Evolutionary conservation across 768 basidiomycete species (phyloP).

Genomic region (Cantharellus anzutake): DNA sequence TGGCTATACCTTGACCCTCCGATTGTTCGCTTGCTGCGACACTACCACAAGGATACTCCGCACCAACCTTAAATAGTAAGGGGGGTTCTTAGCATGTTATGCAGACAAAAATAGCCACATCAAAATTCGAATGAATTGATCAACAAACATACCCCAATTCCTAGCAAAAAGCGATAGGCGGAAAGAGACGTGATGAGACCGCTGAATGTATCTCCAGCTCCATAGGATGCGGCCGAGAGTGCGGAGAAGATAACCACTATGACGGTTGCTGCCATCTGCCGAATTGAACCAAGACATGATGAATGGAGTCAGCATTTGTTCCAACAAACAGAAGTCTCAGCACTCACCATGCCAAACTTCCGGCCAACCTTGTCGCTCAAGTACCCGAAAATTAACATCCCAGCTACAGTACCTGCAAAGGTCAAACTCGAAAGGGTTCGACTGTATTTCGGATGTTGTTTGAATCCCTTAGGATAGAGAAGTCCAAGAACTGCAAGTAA

Average conservation of each 20-base stretch:
- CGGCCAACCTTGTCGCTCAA: slow-evolving; percentile 70
- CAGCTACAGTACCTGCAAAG: slow-evolving; percentile 76
- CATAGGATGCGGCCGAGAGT: slow-evolving; percentile 66
- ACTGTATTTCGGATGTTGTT: slow-evolving; percentile 33
- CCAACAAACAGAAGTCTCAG: neutral
- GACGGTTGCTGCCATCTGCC: slow-evolving; percentile 57
- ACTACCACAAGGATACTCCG: slow-evolving; percentile 66
- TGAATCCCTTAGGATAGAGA: slow-evolving; percentile 39
- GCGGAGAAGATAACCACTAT: slow-evolving; percentile 74
- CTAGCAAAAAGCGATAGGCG: slow-evolving; percentile 75
- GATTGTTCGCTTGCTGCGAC: slow-evolving; percentile 82
- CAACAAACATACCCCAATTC: slow-evolving; percentile 33
- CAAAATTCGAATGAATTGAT: neutral
- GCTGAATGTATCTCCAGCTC: slow-evolving; percentile 46
- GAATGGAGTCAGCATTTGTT: neutral
- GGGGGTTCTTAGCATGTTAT: neutral
- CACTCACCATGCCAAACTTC: slow-evolving; percentile 68
- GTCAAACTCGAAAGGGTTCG: slow-evolving; percentile 45
- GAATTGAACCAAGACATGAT: neutral
- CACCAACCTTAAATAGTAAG: slow-evolving; percentile 10
- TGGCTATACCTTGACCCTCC: slow-evolving; percentile 59
- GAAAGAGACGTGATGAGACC: slow-evolving; percentile 64
- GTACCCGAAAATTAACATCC: slow-evolving; percentile 51
- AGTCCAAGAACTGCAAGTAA: slow-evolving; percentile 29
- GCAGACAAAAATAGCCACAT: neutral